phyloP scores from a whole-genome alignment of 495 filamentous ascomycete species.

The Thermothielavioides terrestris region DNA sequence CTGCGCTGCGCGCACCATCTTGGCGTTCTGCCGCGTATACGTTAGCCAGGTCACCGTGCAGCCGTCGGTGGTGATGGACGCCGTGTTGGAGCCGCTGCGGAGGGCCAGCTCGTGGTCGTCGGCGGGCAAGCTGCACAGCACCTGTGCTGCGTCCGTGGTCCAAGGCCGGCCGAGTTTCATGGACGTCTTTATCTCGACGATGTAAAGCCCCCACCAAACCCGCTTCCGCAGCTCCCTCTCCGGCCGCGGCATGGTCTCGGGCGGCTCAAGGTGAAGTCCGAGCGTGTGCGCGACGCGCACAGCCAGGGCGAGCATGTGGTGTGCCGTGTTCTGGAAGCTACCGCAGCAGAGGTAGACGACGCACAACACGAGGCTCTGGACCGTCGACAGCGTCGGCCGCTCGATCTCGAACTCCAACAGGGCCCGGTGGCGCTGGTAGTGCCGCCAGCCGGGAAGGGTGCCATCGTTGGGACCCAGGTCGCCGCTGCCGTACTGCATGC shows the following conservation, averaged over 20 bases:
- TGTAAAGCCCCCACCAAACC: conserved; percentile 46
- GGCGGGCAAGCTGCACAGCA: conserved; percentile 34
- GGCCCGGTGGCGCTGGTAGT: conserved; percentile 38
- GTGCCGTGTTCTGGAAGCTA: conserved; percentile 44
- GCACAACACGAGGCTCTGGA: conserved; percentile 50
- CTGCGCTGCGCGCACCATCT: conserved; percentile 32
- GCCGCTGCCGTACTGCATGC: conserved; percentile 42
- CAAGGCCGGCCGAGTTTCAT: conserved; percentile 49
- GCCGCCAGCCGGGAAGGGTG: conserved; percentile 31
- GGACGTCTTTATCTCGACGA: conserved; percentile 38
- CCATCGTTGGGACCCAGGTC: not conserved
- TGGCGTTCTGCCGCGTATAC: conserved; percentile 31
- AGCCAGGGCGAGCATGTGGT: conserved; percentile 33
- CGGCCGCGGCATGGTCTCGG: conserved; percentile 23
- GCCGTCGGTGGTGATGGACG: conserved; percentile 15
- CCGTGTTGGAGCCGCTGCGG: conserved; percentile 30
- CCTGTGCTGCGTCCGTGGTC: conserved; percentile 23
- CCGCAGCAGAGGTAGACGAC: conserved; percentile 51
- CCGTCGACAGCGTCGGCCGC: conserved; percentile 39
- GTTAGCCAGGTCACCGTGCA: conserved; percentile 35
- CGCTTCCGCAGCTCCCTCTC: conserved; percentile 39
- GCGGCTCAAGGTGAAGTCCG: conserved; percentile 44
- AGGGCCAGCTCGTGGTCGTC: conserved; percentile 26
- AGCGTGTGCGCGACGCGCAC: conserved; percentile 43
- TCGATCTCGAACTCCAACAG: conserved; percentile 41